Evolutionary conservation across 495 filamentous ascomycete species (phyloP).

Genomic region (Trichoderma erinaceum): DNA sequence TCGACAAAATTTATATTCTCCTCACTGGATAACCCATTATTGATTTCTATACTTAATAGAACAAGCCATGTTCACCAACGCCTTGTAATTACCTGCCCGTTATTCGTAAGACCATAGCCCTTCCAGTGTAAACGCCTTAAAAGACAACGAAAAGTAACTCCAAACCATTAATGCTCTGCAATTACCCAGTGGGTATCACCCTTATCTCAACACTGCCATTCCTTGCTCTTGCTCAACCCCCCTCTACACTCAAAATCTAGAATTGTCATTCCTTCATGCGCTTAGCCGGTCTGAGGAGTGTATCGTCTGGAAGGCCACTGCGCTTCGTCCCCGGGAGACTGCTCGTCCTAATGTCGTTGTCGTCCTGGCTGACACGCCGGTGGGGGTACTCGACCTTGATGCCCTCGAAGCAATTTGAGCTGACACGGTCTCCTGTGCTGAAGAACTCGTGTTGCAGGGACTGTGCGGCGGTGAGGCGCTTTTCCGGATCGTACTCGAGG

Average conservation of each 20-base stretch:
- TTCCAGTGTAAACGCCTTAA: background rate
- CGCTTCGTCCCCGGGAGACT: constrained; percentile 89
- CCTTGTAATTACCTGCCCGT: background rate
- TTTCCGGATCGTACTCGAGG: constrained; percentile 88
- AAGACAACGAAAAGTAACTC: background rate
- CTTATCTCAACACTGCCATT: background rate
- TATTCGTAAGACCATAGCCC: background rate
- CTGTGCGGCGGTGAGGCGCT: constrained; percentile 74
- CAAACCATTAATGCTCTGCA: background rate
- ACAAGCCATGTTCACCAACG: background rate
- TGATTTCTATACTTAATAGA: background rate
- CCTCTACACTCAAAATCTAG: constrained; percentile 22
- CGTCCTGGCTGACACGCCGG: constrained; percentile 83
- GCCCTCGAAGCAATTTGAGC: constrained; percentile 84
- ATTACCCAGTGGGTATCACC: background rate
- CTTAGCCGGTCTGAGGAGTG: constrained; percentile 58
- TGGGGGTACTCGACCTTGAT: constrained; percentile 81
- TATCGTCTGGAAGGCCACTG: constrained; percentile 81
- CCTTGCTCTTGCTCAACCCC: background rate
- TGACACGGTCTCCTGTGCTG: constrained; percentile 55
- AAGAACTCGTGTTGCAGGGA: constrained; percentile 90
- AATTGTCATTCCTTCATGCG: constrained; percentile 53
- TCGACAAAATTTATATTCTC: background rate
- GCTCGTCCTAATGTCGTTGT: constrained; percentile 85
- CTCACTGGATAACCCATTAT: background rate